Evolutionary conservation across 768 basidiomycete species (phyloP), one percentile per base, ranked within the genome.

Genomic region (Lenzites betulinus): DNA sequence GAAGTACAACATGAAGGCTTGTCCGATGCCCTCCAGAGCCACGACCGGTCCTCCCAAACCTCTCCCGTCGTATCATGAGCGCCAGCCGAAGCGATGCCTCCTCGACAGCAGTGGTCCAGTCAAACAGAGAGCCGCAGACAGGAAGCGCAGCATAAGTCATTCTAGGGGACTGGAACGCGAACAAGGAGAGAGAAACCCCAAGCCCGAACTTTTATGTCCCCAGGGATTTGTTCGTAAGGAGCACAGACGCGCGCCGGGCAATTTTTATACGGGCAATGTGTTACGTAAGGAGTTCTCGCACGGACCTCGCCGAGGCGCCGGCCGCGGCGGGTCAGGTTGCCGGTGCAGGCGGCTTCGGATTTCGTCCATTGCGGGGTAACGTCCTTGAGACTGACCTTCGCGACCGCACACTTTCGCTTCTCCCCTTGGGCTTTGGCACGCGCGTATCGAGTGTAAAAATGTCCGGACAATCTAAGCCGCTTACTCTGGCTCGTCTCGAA

Each of bases 101-200:
- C 78, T 64, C 77, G 74, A 75, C 71, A 78, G 54, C 51, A 68
- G 71, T 61, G 77, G 70, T 74, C 74, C 65, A 78, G 78, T 79
- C 77, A 73, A 76, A 79, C 77, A 59, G 74, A 81, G 70, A 66
- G 68, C 62, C 66, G 66, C 62, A 62, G 73, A 43, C 7, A 18
- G 47, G 63, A 59, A 66, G 47, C 55, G 46, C 60, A 63, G 68
- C 77, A 75, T 77, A 57, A 73, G 59, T 85, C 69, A 63, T 39
- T 92, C 82, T 91, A 80, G 89, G 82, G 84, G 88, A 92, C 90
- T 89, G 90, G 90, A 92, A 93, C 92, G 92, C 92, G 92, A 88
- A 84, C 90, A 84, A 85, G 90, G 85, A 92, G 83, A 83, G 86
- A 88, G 87, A 33, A 81, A 79, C 76, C 73, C 88, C 90, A 72